These are phyloP conservation scores for Triticum dicoccoides DNA, from an alignment of 176 grass and related monocot genomes.

Conservation along the genomic window DNA sequence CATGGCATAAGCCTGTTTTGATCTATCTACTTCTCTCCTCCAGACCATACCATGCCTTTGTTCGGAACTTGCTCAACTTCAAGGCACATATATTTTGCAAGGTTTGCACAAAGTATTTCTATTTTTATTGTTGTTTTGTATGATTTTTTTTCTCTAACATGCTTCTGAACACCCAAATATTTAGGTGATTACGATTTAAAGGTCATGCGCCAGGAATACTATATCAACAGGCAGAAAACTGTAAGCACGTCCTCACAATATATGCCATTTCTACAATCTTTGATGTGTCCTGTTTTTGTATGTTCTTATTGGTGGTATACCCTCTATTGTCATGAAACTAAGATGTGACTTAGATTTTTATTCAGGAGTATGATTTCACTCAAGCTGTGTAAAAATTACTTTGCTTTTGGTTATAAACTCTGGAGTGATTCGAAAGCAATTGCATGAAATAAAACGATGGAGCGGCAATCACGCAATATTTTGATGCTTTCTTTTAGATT, in stretches of 20 bases:
- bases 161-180: slow-evolving; percentile 31
- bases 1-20: neutral
- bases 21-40: slow-evolving; percentile 36
- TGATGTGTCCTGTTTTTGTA: slow-evolving; percentile 2
- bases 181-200: slow-evolving; percentile 97
- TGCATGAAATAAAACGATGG: neutral
- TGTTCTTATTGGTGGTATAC: neutral
- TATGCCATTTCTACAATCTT: neutral
- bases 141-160: slow-evolving; percentile 6
- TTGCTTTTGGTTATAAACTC: neutral
- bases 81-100: slow-evolving; percentile 99
- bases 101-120: slow-evolving; percentile 42
- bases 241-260: slow-evolving; percentile 19
- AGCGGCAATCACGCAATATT: neutral
- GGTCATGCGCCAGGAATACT: slow-evolving; percentile 98
- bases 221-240: slow-evolving; percentile 84
- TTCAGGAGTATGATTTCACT: neutral
- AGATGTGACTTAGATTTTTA: neutral
- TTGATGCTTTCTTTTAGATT: neutral
- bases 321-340: neutral
- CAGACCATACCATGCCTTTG: slow-evolving; percentile 97
- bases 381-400: neutral
- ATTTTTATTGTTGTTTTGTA: slow-evolving; percentile 9
- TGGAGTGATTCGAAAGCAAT: neutral
- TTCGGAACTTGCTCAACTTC: slow-evolving; percentile 97